Base-by-base conservation (phyloP, 2,329 filamentous ascomycete species). In the Phaeoacremonium minimum region DNA sequence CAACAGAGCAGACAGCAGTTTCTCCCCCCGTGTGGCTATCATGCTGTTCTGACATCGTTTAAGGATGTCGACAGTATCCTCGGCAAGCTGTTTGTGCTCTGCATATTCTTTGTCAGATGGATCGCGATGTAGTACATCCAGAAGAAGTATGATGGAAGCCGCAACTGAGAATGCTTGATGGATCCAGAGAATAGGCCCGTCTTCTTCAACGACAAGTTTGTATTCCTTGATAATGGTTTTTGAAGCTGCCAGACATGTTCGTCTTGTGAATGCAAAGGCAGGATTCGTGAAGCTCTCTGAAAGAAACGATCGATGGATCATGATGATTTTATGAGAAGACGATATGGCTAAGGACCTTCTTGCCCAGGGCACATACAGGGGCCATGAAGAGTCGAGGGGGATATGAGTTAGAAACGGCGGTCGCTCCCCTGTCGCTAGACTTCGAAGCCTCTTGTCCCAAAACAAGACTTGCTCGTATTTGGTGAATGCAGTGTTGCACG, bases 251-350 rank as follows among this genome's bases (percentile, higher is more conserved):
- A 62, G 47, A 33, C 60, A 64, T 1, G 59, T 64, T 7, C 50
- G 43, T 9, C 61, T 48, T 3, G 60, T 60, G 12, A 57, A 57
- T 15, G 36, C 45, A 32, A 58, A 62, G 14, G 44, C 52, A 1
- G 52, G 46, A 22, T 60, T 56, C 35, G 46, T 54, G 47, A 55
- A 53, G 36, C 48, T 60, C 17, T 50, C 51, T 17, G 58, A 60
- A 6, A 64, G 36, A 26, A 61, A 62, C 0, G 56, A 52, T 4
- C 61, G 53, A 39, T 65, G 61, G 15, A 65, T 61, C 59, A 64
- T 63, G 45, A 64, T 64, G 35, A 64, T 61, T 40, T 65, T 64
- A 38, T 64, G 58, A 3, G 55, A 53, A 2, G 60, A 55, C 1
- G 54, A 60, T 17, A 65, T 63, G 9, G 61, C 56, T 14, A 65